phyloP scores from a whole-genome alignment of 345 rosid species.

The Populus nigra region DNA sequence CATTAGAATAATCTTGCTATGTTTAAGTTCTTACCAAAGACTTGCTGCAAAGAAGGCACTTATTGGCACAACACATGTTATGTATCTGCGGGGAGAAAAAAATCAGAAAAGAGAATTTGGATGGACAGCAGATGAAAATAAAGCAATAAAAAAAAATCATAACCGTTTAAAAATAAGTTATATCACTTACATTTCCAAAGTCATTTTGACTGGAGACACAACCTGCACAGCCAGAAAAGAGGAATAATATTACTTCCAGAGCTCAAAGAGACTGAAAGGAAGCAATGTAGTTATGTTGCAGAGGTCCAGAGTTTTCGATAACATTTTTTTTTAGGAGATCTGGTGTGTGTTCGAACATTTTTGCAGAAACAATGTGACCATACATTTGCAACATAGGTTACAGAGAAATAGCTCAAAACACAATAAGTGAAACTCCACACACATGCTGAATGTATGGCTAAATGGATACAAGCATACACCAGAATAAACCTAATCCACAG shows the following conservation, averaged over 20 bases:
- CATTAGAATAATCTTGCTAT: background rate
- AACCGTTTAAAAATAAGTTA: background rate
- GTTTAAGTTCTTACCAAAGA: conserved; percentile 69
- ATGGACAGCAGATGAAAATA: background rate
- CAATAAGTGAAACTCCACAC: background rate
- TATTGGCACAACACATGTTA: conserved; percentile 87
- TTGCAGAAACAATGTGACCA: background rate
- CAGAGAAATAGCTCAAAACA: background rate
- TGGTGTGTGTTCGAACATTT: too few relatives aligned
- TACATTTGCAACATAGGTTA: background rate
- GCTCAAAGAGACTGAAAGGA: conserved; percentile 4
- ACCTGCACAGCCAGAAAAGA: conserved; percentile 49
- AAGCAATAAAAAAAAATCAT: background rate
- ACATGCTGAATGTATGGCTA: background rate
- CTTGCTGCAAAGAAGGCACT: conserved; percentile 98
- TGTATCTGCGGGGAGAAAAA: conserved; percentile 53
- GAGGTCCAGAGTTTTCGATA: background rate
- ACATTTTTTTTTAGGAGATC: background rate
- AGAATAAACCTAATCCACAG: background rate
- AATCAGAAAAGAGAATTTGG: conserved; percentile 16
- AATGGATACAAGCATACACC: background rate
- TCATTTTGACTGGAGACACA: conserved; percentile 93
- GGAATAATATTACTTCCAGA: background rate
- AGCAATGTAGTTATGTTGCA: background rate
- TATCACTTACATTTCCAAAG: conserved; percentile 77